phyloP scores from a whole-genome alignment of 2,329 filamentous ascomycete genomes.

The Cladosporium sp. region DNA sequence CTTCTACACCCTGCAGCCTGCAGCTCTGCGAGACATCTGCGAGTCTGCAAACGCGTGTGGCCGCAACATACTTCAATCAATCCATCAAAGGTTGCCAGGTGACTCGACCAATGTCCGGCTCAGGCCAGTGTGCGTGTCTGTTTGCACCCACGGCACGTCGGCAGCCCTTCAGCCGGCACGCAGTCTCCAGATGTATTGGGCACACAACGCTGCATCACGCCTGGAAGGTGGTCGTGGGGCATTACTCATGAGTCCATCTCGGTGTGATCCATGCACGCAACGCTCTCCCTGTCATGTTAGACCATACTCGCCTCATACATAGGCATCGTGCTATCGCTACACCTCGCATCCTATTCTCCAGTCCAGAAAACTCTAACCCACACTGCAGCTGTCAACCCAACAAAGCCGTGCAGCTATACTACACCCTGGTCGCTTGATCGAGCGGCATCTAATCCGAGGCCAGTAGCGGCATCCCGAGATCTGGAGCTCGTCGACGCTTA shows the following conservation, averaged over 20 bases:
- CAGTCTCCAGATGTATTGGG: neutral
- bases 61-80: neutral
- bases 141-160: neutral
- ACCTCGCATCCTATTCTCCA: conserved; percentile 1
- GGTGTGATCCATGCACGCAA: conserved; percentile 1
- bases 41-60: conserved; percentile 2
- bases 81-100: neutral
- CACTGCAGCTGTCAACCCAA: neutral
- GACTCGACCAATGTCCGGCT: neutral
- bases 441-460: conserved; percentile 11
- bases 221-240: neutral
- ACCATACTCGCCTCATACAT: neutral
- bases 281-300: neutral
- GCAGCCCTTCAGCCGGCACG: neutral
- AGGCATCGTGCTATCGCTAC: conserved; percentile 2
- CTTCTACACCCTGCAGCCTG: neutral
- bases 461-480: conserved; percentile 7
- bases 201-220: conserved; percentile 4
- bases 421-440: conserved; percentile 9
- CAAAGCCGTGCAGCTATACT: conserved; percentile 10
- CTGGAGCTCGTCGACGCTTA: conserved; percentile 19
- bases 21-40: neutral
- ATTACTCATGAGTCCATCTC: neutral
- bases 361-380: neutral
- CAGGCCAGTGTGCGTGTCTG: neutral